These are phyloP conservation scores for Synchytrium microbalum DNA, from an alignment of 371 early-diverging fungal species.

Conservation along the genomic window DNA sequence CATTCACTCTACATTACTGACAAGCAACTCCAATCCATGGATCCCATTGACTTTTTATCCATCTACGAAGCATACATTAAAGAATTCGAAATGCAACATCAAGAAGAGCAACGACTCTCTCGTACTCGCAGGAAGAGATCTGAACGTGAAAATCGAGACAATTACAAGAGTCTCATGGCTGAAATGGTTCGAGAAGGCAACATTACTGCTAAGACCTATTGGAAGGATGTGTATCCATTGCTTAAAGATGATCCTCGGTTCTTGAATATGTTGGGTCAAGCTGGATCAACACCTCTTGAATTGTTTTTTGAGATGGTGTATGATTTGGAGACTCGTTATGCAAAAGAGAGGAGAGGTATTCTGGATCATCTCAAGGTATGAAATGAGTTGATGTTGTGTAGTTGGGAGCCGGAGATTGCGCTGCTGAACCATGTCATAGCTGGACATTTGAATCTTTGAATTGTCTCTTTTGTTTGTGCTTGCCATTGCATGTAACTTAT, in stretches of 20 bases:
- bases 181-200: slow-evolving; percentile 45
- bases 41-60: slow-evolving; percentile 66
- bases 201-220: slow-evolving; percentile 62
- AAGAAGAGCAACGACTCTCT: slow-evolving; percentile 20
- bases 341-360: slow-evolving; percentile 60
- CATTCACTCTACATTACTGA: slow-evolving; percentile 35
- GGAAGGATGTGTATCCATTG: slow-evolving; percentile 76
- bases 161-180: slow-evolving; percentile 45
- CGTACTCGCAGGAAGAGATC: slow-evolving; percentile 63
- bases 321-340: slow-evolving; percentile 65
- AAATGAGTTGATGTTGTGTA: slow-evolving; percentile 6
- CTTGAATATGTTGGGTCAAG: slow-evolving; percentile 63
- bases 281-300: slow-evolving; percentile 81
- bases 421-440: background rate
- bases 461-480: background rate
- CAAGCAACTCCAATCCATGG: slow-evolving; percentile 59
- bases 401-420: background rate
- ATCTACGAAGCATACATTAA: slow-evolving; percentile 73
- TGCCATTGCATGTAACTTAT: too few species aligned
- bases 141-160: slow-evolving; percentile 19
- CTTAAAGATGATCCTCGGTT: slow-evolving; percentile 67
- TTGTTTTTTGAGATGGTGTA: slow-evolving; percentile 85
- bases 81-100: slow-evolving; percentile 53
- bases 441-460: background rate
- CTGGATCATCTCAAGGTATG: slow-evolving; percentile 47